Conservation (phyloP, 305 asterid species). For the Fraxinus dipetala region DNA sequence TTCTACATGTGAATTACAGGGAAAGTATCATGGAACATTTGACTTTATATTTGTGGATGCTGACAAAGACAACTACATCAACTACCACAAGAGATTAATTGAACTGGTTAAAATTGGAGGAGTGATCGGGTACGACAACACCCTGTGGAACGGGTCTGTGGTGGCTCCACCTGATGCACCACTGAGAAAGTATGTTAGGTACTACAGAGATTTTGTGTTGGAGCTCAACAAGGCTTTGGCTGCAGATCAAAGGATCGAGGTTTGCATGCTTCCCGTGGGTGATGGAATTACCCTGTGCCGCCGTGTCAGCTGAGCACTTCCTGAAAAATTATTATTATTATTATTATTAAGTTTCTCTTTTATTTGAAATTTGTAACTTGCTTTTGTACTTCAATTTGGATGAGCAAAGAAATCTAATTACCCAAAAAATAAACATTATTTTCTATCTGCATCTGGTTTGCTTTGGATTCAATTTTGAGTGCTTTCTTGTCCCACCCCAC, state of each 20-base stretch:
- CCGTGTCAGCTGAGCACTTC: slow-evolving; percentile 46
- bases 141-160: slow-evolving; percentile 76
- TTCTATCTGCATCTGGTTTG: not conserved
- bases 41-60: slow-evolving; percentile 86
- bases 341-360: not conserved
- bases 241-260: slow-evolving; percentile 82
- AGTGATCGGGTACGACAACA: slow-evolving; percentile 79
- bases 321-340: not conserved
- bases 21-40: slow-evolving; percentile 44
- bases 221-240: slow-evolving; percentile 80
- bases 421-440: not conserved
- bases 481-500: not conserved
- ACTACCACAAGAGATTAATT: slow-evolving; percentile 66
- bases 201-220: slow-evolving; percentile 61
- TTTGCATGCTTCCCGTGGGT: slow-evolving; percentile 87
- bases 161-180: slow-evolving; percentile 85
- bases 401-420: not conserved
- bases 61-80: slow-evolving; percentile 73
- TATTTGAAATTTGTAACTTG: not conserved
- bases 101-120: slow-evolving; percentile 76
- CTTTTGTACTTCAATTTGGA: slow-evolving; percentile 10
- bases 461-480: not conserved
- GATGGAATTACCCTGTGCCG: slow-evolving; percentile 94
- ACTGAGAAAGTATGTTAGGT: slow-evolving; percentile 57
- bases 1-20: slow-evolving; percentile 27